Evolutionary conservation across 495 filamentous ascomycete genomes (phyloP).

Genomic region (Penicillium paradoxum): DNA sequence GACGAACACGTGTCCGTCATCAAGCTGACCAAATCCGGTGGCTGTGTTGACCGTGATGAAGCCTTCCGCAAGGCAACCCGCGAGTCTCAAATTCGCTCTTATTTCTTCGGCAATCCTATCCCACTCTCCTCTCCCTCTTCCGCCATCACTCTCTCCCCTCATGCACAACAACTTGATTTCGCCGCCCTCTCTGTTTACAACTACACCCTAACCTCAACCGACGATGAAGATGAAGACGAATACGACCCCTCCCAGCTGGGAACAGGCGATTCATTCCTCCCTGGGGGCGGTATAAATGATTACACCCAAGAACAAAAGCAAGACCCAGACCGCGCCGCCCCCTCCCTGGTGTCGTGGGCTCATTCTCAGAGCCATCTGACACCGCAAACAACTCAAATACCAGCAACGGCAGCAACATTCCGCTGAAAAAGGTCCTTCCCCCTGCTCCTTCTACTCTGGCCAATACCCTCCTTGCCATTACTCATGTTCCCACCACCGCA

Average conservation of each 20-base stretch:
- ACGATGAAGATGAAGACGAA: slow-evolving; percentile 44
- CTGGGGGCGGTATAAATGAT: slow-evolving; percentile 36
- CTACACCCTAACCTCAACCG: slow-evolving; percentile 41
- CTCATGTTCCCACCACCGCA: slow-evolving; percentile 63
- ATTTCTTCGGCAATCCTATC: slow-evolving; percentile 80
- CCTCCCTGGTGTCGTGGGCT: slow-evolving; percentile 24
- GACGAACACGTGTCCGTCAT: slow-evolving; percentile 66
- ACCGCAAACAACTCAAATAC: background rate
- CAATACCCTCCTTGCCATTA: slow-evolving; percentile 73
- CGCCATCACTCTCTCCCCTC: slow-evolving; percentile 74
- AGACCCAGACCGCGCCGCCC: slow-evolving; percentile 18
- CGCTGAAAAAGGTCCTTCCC: slow-evolving; percentile 33
- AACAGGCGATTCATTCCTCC: slow-evolving; percentile 42
- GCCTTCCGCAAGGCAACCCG: slow-evolving; percentile 64
- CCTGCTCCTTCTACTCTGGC: slow-evolving; percentile 34
- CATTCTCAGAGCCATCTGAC: slow-evolving; percentile 12
- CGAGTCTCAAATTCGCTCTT: slow-evolving; percentile 75
- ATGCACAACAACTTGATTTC: slow-evolving; percentile 75
- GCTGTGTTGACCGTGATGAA: slow-evolving; percentile 76
- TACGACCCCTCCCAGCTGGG: slow-evolving; percentile 41
- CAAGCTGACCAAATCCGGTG: slow-evolving; percentile 79
- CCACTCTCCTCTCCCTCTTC: slow-evolving; percentile 28
- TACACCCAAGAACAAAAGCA: slow-evolving; percentile 20
- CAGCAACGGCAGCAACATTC: slow-evolving; percentile 21
- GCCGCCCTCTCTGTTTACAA: slow-evolving; percentile 66